A percentile compares a stretch with the other conserved stretches of the same genome.
phyloP scores from a whole-genome alignment of 805 yeast species.

The Metschnikowia aberdeeniae region DNA sequence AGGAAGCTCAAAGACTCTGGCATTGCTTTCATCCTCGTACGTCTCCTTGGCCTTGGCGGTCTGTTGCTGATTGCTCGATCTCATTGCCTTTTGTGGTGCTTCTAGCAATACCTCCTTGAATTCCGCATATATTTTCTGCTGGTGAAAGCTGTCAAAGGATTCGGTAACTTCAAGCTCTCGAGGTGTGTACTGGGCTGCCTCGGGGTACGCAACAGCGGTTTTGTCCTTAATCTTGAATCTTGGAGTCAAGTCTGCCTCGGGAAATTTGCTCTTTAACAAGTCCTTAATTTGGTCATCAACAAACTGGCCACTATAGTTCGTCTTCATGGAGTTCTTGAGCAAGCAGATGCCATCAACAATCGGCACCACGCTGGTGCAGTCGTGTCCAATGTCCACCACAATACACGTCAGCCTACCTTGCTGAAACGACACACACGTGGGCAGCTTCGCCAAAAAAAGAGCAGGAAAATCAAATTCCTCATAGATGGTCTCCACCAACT shows the following conservation, averaged over 20 bases:
- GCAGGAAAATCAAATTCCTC: constrained; percentile 76
- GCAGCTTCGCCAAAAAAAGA: constrained; percentile 71
- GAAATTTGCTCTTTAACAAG: constrained; percentile 29
- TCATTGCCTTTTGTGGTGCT: constrained; percentile 42
- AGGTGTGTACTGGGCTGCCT: constrained; percentile 22
- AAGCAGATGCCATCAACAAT: constrained; percentile 79
- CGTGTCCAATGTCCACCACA: constrained; percentile 84
- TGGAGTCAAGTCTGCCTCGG: constrained; percentile 27
- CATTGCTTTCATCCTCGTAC: constrained; percentile 25
- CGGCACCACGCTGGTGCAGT: constrained; percentile 70
- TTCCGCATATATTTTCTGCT: constrained; percentile 56
- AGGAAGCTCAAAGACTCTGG: constrained; percentile 67
- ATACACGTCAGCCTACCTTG: constrained; percentile 84
- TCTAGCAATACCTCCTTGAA: constrained; percentile 70
- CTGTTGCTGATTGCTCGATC: constrained; percentile 18
- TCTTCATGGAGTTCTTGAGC: constrained; percentile 63
- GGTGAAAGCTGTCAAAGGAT: constrained; percentile 55
- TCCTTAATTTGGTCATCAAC: constrained; percentile 51
- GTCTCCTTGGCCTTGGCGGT: constrained; percentile 23
- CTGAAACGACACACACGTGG: constrained; percentile 86
- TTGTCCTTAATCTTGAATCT: constrained; percentile 51
- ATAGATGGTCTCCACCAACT: constrained; percentile 65
- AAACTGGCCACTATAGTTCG: constrained; percentile 70
- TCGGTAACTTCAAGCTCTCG: constrained; percentile 33
- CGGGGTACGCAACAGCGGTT: constrained; percentile 29